A percentile compares a stretch with the other conserved stretches of the same genome.
These are phyloP conservation scores for Flaveria brownii DNA, from an alignment of 129 eudicot genomes.

Conservation along the genomic window DNA sequence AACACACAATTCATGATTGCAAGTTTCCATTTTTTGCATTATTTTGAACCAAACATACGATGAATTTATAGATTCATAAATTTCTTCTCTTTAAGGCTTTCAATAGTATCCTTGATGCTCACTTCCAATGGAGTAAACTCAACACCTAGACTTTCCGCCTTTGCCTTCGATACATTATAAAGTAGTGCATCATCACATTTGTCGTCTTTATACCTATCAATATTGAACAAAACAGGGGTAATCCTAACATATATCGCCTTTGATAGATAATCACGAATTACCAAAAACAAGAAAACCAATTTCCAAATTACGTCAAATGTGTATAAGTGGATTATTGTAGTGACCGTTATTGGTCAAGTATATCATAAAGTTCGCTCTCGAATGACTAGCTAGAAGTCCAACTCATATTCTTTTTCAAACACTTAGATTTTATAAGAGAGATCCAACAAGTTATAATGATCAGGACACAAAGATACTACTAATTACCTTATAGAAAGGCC, in stretches of 20 bases:
- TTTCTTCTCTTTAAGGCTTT: conserved; percentile 40
- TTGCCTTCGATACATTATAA: conserved; percentile 35
- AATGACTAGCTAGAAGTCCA: no score
- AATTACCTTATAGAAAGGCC: conserved; percentile 34
- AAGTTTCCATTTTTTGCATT: not conserved
- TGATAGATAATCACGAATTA: no score
- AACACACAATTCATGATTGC: not conserved
- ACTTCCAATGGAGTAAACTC: conserved; percentile 42
- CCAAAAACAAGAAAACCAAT: not conserved
- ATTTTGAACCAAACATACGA: not conserved
- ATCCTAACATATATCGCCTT: no score
- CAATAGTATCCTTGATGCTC: conserved; percentile 44
- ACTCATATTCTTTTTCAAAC: no score
- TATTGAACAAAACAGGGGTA: no score
- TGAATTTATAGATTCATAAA: conserved; percentile 20
- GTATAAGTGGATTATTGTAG: no score
- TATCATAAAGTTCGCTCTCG: no score
- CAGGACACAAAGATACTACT: no score
- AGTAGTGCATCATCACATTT: conserved; percentile 1
- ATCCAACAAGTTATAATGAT: no score
- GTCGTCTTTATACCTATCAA: conserved; percentile 31
- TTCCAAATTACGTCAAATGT: no score
- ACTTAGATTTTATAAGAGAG: no score
- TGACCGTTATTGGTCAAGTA: no score
- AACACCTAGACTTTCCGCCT: conserved; percentile 39